Evolutionary conservation across 208 protist genomes (phyloP), one percentile per base, ranked within the genome.

Genomic region (Trypanosoma mega): DNA sequence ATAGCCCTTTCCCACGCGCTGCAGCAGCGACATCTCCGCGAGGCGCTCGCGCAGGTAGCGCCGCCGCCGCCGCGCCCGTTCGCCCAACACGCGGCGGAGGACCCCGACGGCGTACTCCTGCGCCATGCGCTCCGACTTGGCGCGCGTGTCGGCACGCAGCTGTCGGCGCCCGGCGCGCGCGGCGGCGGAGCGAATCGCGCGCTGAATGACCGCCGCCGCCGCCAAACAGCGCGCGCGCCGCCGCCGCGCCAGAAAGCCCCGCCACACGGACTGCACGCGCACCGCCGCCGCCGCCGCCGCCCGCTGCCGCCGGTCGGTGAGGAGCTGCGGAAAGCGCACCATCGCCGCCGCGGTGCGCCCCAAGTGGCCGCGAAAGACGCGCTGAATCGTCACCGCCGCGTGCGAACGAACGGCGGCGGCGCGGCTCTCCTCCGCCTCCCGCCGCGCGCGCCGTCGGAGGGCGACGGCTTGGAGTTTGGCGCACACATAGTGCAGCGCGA

Each of bases 401-500:
- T 66, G 90, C 27, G 33, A 37, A 29, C 58, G 16, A n/a, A 76
- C 29, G 27, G 70, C 72, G 1, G 23, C 21, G 4, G 48, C 30
- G 2, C 30, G 39, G 23, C 59, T 37, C 23, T 69, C 45, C 55
- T 85, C 74, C 3, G 21, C 57, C 33, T 68, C 50, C 46, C 72
- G 66, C 20, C 57, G 46, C 47, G 80, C 78, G 0, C 85, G 69
- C 46, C 78, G 72, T 55, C 72, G 72, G 14, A 64, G 53, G 1
- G 76, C 74, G 23, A 85, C 67, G 23, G 89, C 85, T 23, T 60
- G 72, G 16, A 93, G 61, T 20, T 86, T 81, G 36, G 73, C 52
- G 5, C 65, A 46, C 11, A 95, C 78, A 62, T 87, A 87, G 18
- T 75, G 76, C 49, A 87, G 52, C 0, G 74, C 70, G 1, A 71